These are phyloP conservation scores for Epichloe uncinata DNA, from an alignment of 2,329 filamentous ascomycete genomes.

Conservation along the genomic window DNA sequence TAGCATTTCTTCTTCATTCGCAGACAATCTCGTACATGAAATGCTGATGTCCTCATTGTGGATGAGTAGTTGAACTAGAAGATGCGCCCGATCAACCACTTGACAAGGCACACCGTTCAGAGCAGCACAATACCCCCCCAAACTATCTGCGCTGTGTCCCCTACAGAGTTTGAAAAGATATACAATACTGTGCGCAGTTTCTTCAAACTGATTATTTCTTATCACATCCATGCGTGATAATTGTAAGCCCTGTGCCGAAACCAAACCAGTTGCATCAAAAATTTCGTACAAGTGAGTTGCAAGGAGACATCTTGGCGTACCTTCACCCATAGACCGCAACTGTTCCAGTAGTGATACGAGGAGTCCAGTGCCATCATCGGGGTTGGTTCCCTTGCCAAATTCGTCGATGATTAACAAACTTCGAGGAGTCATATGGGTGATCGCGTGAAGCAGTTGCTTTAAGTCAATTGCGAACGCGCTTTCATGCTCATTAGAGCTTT, in stretches of 20 bases:
- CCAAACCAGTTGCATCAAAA: slow-evolving; percentile 50
- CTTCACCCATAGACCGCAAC: slow-evolving; percentile 31
- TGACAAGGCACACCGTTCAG: slow-evolving; percentile 68
- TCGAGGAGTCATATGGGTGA: slow-evolving; percentile 58
- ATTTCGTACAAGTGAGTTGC: slow-evolving; percentile 60
- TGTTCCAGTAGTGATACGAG: slow-evolving; percentile 44
- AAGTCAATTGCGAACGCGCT: slow-evolving; percentile 65
- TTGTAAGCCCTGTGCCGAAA: slow-evolving; percentile 32
- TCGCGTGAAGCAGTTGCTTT: slow-evolving; percentile 68
- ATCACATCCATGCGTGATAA: slow-evolving; percentile 62
- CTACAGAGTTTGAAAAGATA: slow-evolving; percentile 59
- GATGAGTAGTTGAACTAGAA: slow-evolving; percentile 55
- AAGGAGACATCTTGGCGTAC: slow-evolving; percentile 43
- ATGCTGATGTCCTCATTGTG: slow-evolving; percentile 64
- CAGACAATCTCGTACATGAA: slow-evolving; percentile 54
- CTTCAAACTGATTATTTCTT: slow-evolving; percentile 36
- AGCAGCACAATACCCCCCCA: slow-evolving; percentile 67
- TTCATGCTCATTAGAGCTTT: slow-evolving; percentile 44
- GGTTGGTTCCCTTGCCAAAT: slow-evolving; percentile 57
- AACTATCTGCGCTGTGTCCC: slow-evolving; percentile 72
- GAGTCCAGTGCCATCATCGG: slow-evolving; percentile 44
- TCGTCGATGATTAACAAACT: slow-evolving; percentile 89
- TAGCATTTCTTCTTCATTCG: slow-evolving; percentile 51
- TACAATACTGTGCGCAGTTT: slow-evolving; percentile 48
- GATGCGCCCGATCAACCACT: slow-evolving; percentile 63